A percentile compares a stretch with the other conserved stretches of the same genome.
Conservation (phyloP, 1,284 basidiomycete species). For the Grifola frondosa region DNA sequence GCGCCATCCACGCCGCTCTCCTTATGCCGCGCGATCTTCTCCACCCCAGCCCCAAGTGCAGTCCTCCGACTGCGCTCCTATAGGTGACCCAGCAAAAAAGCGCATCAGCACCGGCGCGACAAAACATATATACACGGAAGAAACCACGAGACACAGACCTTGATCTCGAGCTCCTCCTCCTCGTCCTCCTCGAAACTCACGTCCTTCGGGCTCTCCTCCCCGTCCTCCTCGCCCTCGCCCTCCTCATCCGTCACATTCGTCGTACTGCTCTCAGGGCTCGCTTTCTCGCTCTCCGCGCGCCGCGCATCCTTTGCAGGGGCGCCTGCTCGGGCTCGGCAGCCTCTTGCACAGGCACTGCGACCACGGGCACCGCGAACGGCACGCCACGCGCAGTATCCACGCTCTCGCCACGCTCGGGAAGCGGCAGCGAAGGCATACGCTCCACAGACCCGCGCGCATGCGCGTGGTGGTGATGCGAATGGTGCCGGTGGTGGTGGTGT, state of each 20-base stretch:
- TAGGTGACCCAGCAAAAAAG: conserved; percentile 1
- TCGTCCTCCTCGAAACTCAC: conserved; percentile 18
- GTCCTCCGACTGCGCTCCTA: conserved; percentile 35
- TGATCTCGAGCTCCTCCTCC: conserved; percentile 15
- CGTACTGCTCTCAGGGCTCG: conserved; percentile 13
- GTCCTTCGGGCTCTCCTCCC: conserved; percentile 17
- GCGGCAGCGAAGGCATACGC: conserved; percentile 8
- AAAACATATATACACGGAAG: conserved; percentile 1
- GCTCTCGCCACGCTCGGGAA: conserved; percentile 26
- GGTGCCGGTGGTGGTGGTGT: conserved; percentile 14
- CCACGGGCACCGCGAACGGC: conserved; percentile 6
- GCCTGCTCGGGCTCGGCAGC: conserved; percentile 2
- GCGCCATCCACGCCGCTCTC: too few relatives aligned
- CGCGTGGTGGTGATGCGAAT: conserved; percentile 19
- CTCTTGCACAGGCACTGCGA: conserved; percentile 4
- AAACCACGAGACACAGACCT: not conserved
- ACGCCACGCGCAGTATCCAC: conserved; percentile 25
- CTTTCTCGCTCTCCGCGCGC: conserved; percentile 10
- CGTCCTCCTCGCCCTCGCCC: conserved; percentile 17
- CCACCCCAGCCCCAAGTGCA: conserved; percentile 61
- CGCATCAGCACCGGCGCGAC: conserved; percentile 6
- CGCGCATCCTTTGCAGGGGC: conserved; percentile 1
- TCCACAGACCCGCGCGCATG: conserved; percentile 11
- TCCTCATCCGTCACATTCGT: conserved; percentile 10
- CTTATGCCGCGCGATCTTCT: conserved; percentile 65